Evolutionary conservation across 2,329 filamentous ascomycete genomes (phyloP).

Genomic region (Colletotrichum sp.): DNA sequence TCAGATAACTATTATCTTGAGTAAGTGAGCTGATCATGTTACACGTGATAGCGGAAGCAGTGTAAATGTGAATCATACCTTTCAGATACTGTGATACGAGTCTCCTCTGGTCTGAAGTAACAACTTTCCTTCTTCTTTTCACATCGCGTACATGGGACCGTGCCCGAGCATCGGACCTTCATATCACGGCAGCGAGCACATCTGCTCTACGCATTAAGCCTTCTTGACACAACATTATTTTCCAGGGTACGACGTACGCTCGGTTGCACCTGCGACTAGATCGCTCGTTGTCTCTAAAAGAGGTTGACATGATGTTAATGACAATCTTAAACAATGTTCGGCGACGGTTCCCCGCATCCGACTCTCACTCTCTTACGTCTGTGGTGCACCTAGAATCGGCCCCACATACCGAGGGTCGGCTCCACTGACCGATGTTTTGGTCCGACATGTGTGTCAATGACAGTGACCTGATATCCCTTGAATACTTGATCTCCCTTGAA

Average conservation of each 20-base stretch:
- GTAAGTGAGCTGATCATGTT: not conserved
- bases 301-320: not conserved
- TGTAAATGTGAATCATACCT: not conserved
- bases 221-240: not conserved
- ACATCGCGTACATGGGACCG: not conserved
- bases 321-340: not conserved
- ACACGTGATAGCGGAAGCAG: not conserved
- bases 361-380: not conserved
- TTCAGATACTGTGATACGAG: not conserved
- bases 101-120: not conserved
- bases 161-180: slow-evolving; percentile 4
- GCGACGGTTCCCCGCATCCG: not conserved
- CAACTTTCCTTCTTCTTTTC: not conserved
- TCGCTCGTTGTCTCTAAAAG: not conserved
- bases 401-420: not conserved
- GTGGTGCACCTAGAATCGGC: not conserved
- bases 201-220: not conserved
- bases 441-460: not conserved
- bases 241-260: not conserved
- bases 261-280: not conserved
- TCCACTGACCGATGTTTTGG: not conserved
- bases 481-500: not conserved
- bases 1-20: not conserved
- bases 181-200: slow-evolving; percentile 2
- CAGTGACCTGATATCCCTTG: not conserved